These are phyloP conservation scores for Pyrenochaeta sp. DNA, from an alignment of 2,329 filamentous ascomycete genomes.

Conservation along the genomic window DNA sequence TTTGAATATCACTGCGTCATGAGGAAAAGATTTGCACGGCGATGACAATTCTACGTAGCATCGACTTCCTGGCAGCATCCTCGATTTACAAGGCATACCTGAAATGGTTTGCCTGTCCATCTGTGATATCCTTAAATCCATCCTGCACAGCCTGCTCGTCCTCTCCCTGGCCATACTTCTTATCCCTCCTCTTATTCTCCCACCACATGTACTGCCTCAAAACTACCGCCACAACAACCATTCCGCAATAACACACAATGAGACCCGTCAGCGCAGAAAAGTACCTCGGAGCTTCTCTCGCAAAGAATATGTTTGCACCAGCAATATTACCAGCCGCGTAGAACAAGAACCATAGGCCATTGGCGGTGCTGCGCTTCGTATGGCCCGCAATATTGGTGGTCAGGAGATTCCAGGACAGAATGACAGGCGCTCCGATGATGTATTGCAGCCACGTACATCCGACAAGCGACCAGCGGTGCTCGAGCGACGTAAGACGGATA, in stretches of 20 bases:
- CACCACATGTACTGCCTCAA: conserved; percentile 40
- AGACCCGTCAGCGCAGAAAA: conserved; percentile 54
- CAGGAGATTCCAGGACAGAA: conserved; percentile 61
- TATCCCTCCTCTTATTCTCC: conserved; percentile 43
- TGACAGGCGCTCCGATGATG: conserved; percentile 58
- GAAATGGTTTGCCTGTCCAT: conserved; percentile 42
- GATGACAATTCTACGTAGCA: too few relatives aligned
- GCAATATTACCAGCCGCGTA: conserved; percentile 59
- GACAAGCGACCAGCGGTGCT: conserved; percentile 58
- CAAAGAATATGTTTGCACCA: conserved; percentile 58
- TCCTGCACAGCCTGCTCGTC: conserved; percentile 41
- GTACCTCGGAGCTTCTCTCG: conserved; percentile 54
- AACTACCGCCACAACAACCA: conserved; percentile 44
- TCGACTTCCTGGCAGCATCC: too few relatives aligned
- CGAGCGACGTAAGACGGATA: conserved; percentile 56
- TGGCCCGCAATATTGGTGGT: conserved; percentile 56
- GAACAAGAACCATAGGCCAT: conserved; percentile 59
- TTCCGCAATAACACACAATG: conserved; percentile 54
- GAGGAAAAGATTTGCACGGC: too few relatives aligned
- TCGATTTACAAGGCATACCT: conserved; percentile 45
- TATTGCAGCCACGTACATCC: conserved; percentile 63
- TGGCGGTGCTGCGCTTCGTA: conserved; percentile 59
- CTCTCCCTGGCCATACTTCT: conserved; percentile 33
- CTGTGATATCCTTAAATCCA: conserved; percentile 47
- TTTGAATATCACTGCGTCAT: conserved; percentile 1